Base-by-base conservation (phyloP, 352 stramenopile species). In the Phytophthora tentaculata region DNA sequence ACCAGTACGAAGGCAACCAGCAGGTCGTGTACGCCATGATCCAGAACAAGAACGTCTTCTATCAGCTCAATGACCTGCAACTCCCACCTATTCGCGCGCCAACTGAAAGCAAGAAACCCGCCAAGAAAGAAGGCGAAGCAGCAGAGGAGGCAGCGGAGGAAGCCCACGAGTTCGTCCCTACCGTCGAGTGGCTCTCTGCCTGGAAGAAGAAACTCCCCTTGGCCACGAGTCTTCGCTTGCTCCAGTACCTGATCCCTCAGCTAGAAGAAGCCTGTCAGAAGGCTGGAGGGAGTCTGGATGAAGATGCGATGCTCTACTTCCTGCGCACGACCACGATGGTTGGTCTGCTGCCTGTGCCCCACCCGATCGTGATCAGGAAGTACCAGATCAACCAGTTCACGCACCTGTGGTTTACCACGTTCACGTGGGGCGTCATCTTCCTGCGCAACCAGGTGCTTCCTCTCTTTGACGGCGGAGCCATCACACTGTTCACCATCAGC, bases 351-450 rank as follows among this genome's bases (percentile, higher is more conserved):
- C 92, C 92, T 1, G 89, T 99, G 28, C 98, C 98, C 5, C 98
- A 99, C 79, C 88, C 97, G 2, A 99, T 99, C 75, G 96, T 99
- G 20, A 99, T 99, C 73, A 84, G 97, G 57, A 99, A 99, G 79
- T 99, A 99, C 77, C 95, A 99, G 80, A 97, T 98, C 61, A 99
- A 99, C 81, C 91, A 99, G 77, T 99, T 98, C 68, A 99, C 97
- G 28, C 92, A 96, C 24, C 76, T 99, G 43, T 99, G 98, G 98
- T 99, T 99, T 76, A 99, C 97, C 28, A 98, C 96, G 14, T 99
- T 99, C 70, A 97, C 98, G 73, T 99, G 97, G 97, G 97, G 98
- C 41, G 96, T 99, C 44, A 98, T 99, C 69, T 99, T 99, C 79
- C 84, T 99, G 53, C 93, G 96, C 47, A 99, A 98, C 84, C 97